Evolutionary conservation across 495 filamentous ascomycete species (phyloP).

Genomic region (Neurospora sp.): DNA sequence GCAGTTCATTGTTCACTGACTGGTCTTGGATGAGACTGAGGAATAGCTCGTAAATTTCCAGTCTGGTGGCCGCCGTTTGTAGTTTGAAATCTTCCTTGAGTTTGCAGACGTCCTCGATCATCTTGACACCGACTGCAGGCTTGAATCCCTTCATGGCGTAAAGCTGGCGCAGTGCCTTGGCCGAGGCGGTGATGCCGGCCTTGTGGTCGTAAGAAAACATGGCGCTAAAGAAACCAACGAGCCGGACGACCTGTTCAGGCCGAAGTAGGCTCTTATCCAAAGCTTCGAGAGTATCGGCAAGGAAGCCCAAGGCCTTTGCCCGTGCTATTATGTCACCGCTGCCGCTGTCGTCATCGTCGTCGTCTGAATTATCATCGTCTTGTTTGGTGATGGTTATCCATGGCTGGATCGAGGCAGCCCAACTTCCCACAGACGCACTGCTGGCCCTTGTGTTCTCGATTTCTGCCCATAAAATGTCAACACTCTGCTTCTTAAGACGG

Average conservation of each 20-base stretch:
- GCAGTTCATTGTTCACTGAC: conserved; percentile 28
- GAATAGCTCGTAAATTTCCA: conserved; percentile 39
- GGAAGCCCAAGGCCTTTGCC: conserved; percentile 36
- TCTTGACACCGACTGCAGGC: conserved; percentile 28
- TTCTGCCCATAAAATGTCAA: conserved; percentile 13
- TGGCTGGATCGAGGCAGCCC: conserved; percentile 37
- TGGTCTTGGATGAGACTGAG: conserved; percentile 25
- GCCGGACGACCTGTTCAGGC: conserved; percentile 31
- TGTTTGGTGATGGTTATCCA: conserved; percentile 31
- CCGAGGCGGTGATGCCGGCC: conserved; percentile 37
- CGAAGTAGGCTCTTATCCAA: conserved; percentile 28
- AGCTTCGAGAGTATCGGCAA: conserved; percentile 33
- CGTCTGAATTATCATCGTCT: conserved; percentile 9
- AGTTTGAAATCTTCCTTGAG: conserved; percentile 39
- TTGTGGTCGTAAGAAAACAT: conserved; percentile 43
- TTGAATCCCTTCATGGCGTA: conserved; percentile 36
- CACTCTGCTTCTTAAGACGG: not conserved
- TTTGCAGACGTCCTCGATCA: conserved; percentile 32
- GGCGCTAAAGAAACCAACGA: conserved; percentile 38
- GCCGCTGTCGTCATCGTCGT: conserved; percentile 12
- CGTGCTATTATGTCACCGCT: conserved; percentile 34
- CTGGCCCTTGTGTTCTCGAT: conserved; percentile 34
- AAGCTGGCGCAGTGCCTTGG: conserved; percentile 35
- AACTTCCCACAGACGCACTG: conserved; percentile 33
- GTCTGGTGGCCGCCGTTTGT: conserved; percentile 33